Percentiles rank a stretch among this genome's conserved stretches.
Conservation (phyloP, 2,329 filamentous ascomycete species). For the Fusarium guadeloupense region DNA sequence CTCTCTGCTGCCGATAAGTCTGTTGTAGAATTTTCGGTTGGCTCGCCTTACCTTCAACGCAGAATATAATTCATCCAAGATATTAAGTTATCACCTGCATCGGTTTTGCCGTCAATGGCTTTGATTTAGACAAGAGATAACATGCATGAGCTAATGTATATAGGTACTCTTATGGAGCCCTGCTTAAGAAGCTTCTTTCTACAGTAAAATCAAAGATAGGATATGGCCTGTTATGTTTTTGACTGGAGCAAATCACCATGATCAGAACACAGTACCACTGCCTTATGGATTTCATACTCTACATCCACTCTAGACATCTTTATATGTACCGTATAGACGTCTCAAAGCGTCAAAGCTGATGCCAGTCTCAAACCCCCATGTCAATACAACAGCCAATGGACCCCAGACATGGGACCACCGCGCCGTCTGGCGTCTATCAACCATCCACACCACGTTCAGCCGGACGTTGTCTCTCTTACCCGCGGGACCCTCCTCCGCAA, state of each 20-base stretch:
- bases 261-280: no score
- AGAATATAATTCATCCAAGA: neutral
- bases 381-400: constrained; percentile 31
- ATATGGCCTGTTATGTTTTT: no score
- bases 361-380: constrained; percentile 15
- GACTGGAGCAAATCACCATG: no score
- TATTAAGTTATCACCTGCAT: constrained; percentile 13
- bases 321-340: no score
- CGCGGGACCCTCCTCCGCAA: constrained; percentile 21
- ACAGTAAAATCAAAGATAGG: no score
- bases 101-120: constrained; percentile 24
- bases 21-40: no score
- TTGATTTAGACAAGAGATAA: neutral
- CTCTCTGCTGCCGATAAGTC: no score
- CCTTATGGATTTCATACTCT: no score
- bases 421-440: constrained; percentile 38
- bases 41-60: no score
- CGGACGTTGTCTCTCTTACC: constrained; percentile 9
- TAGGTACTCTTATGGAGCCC: constrained; percentile 21
- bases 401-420: constrained; percentile 35
- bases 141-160: constrained; percentile 23
- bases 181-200: no score
- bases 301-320: no score
- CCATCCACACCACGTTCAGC: constrained; percentile 35
- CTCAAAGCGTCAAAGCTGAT: constrained; percentile 1